Evolutionary conservation across 2,329 filamentous ascomycete species (phyloP).

Genomic region (Drechslerella coelobrocha): DNA sequence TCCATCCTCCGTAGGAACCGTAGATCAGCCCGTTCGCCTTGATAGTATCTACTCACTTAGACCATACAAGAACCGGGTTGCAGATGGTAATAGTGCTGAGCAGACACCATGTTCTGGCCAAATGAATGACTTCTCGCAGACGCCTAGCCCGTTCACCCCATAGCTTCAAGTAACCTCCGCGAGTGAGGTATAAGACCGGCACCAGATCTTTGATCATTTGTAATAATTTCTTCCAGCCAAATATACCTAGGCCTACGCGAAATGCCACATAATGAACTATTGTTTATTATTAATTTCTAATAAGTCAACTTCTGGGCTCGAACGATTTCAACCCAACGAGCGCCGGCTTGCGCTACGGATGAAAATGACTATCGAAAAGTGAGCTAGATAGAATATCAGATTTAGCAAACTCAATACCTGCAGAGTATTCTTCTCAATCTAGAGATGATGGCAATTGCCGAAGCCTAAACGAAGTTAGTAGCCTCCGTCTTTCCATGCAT

Average conservation of each 20-base stretch:
- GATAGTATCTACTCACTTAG: conserved; percentile 78
- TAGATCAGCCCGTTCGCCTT: conserved; percentile 93
- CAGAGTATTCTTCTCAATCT: conserved; percentile 94
- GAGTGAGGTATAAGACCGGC: conserved; percentile 90
- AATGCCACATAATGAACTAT: conserved; percentile 6
- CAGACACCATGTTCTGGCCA: conserved; percentile 91
- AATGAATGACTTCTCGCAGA: conserved; percentile 91
- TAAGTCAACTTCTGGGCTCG: too few relatives aligned
- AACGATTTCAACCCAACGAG: conserved; percentile 67
- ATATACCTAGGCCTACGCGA: not conserved
- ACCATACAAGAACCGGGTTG: conserved; percentile 85
- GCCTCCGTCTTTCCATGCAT: conserved; percentile 86
- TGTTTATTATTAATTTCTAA: not conserved
- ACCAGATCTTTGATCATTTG: conserved; percentile 97
- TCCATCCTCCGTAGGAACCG: conserved; percentile 85
- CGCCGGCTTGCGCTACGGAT: conserved; percentile 89
- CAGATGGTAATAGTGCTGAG: conserved; percentile 87
- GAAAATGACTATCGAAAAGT: conserved; percentile 73
- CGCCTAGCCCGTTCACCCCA: conserved; percentile 89
- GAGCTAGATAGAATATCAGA: conserved; percentile 2
- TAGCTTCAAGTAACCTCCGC: conserved; percentile 79
- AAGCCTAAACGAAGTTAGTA: not conserved
- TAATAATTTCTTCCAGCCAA: conserved; percentile 65
- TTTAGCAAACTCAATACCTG: conserved; percentile 58
- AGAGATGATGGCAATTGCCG: conserved; percentile 69